A percentile compares a stretch with the other conserved stretches of the same genome.
phyloP scores from a whole-genome alignment of 805 yeast species.

The Lipomyces yamanashiensis region DNA sequence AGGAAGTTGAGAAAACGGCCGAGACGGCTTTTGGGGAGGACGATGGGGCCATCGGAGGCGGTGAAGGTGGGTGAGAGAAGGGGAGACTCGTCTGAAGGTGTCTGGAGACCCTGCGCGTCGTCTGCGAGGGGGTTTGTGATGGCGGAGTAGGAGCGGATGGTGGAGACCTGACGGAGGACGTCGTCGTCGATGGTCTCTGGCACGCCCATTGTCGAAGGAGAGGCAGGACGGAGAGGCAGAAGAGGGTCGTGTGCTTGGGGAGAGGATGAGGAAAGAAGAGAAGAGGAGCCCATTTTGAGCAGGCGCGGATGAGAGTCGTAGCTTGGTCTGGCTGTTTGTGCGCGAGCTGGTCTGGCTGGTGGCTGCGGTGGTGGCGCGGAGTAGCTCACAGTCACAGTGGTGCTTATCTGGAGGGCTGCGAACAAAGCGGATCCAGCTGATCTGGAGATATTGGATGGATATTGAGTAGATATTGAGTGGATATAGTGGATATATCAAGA shows the following conservation, averaged over 20 bases:
- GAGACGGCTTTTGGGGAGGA: slow-evolving; percentile 30
- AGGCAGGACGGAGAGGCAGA: slow-evolving; percentile 7
- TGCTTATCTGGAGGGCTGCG: slow-evolving; percentile 1
- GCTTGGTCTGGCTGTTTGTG: no score
- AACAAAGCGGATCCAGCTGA: no score
- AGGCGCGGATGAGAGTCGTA: not conserved
- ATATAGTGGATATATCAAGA: no score
- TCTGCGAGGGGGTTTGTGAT: slow-evolving; percentile 23
- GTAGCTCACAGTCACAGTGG: not conserved
- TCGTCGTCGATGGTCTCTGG: slow-evolving; percentile 20
- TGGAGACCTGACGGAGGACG: slow-evolving; percentile 13
- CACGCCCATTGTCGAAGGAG: slow-evolving; percentile 23
- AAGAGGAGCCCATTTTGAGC: slow-evolving; percentile 9
- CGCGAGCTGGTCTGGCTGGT: not conserved
- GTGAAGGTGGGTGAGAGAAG: slow-evolving; percentile 27
- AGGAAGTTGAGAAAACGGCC: slow-evolving; percentile 32
- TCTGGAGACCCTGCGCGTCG: slow-evolving; percentile 20
- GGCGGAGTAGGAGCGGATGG: slow-evolving; percentile 34
- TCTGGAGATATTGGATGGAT: no score
- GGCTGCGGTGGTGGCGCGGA: slow-evolving; percentile 14
- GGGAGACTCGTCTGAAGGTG: slow-evolving; percentile 30
- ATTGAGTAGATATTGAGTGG: no score
- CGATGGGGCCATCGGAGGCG: slow-evolving; percentile 30
- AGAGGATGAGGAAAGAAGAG: slow-evolving; percentile 11
- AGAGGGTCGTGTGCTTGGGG: slow-evolving; percentile 20